These are phyloP conservation scores for Bipolaris cookei DNA, from an alignment of 2,329 filamentous ascomycete species.

Conservation along the genomic window DNA sequence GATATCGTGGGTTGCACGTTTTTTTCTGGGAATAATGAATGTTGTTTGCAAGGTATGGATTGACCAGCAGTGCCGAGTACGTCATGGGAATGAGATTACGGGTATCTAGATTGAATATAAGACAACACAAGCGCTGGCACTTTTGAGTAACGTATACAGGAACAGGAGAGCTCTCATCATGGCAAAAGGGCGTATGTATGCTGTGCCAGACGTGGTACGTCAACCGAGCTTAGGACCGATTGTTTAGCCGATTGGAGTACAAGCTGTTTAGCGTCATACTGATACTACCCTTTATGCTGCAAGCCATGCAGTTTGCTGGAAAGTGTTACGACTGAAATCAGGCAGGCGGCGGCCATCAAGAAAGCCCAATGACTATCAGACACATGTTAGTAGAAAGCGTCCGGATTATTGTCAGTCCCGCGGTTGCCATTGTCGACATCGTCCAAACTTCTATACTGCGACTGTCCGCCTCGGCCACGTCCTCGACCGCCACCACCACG, in stretches of 20 bases:
- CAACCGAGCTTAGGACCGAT: slow-evolving; percentile 1
- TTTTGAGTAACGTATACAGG: not conserved
- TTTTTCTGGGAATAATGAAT: not conserved
- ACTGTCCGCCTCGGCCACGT: slow-evolving; percentile 41
- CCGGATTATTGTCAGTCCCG: slow-evolving; percentile 42
- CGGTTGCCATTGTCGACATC: slow-evolving; percentile 47
- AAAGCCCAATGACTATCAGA: not conserved
- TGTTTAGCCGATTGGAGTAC: not conserved
- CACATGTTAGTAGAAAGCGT: slow-evolving; percentile 40
- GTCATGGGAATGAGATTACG: slow-evolving; percentile 1
- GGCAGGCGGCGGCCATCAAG: no score
- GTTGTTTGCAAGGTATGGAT: not conserved
- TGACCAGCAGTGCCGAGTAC: not conserved
- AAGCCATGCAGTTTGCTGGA: not conserved
- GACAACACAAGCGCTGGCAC: not conserved
- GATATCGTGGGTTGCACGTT: not conserved
- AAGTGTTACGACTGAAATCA: not conserved
- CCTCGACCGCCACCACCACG: slow-evolving; percentile 42
- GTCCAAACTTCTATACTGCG: slow-evolving; percentile 53
- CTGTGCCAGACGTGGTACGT: slow-evolving; percentile 1
- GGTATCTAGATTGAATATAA: slow-evolving; percentile 7
- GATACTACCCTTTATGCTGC: not conserved
- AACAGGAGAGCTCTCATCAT: not conserved
- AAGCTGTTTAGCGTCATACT: not conserved
- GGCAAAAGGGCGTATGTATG: not conserved